A percentile compares a stretch with the other conserved stretches of the same genome.
Evolutionary conservation across 306 rosid species (phyloP).

Genomic region (Fagus sylvatica): DNA sequence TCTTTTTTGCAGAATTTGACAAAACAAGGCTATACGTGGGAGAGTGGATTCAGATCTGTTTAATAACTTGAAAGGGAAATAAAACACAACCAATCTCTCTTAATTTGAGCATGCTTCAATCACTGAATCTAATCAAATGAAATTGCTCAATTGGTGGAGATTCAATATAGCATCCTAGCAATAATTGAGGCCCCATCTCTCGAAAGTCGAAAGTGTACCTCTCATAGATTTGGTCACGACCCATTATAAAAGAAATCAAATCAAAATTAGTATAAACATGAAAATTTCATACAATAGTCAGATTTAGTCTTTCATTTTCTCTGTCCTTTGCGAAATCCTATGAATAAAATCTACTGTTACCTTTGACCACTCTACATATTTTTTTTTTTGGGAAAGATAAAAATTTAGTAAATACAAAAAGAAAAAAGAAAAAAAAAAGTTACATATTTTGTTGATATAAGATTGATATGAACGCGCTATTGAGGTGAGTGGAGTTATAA

Average conservation of each 20-base stretch:
- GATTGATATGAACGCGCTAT: not conserved
- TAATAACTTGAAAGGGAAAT: not conserved
- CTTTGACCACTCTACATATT: too few relatives aligned
- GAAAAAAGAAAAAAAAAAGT: too few relatives aligned
- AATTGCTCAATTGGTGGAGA: not conserved
- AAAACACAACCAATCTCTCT: too few relatives aligned
- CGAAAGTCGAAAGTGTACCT: not conserved
- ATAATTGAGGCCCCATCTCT: not conserved
- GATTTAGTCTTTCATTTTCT: too few relatives aligned
- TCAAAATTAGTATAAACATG: not conserved
- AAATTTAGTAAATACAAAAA: too few relatives aligned
- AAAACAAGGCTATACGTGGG: slow-evolving; percentile 23
- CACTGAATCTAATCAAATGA: too few relatives aligned
- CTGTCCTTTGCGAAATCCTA: too few relatives aligned
- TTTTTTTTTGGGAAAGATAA: too few relatives aligned
- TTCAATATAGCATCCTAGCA: not conserved
- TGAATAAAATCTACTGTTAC: too few relatives aligned
- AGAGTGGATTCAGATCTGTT: slow-evolving; percentile 24
- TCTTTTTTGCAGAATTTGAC: slow-evolving; percentile 30
- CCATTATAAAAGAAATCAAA: not conserved
- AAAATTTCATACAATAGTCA: too few relatives aligned
- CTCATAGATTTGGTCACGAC: not conserved
- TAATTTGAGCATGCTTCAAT: not conserved
- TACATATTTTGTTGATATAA: too few relatives aligned
- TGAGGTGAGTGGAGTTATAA: not conserved